Base-by-base conservation (phyloP, 108 stramenopile species). In the Hondaea fermentalgiana region DNA sequence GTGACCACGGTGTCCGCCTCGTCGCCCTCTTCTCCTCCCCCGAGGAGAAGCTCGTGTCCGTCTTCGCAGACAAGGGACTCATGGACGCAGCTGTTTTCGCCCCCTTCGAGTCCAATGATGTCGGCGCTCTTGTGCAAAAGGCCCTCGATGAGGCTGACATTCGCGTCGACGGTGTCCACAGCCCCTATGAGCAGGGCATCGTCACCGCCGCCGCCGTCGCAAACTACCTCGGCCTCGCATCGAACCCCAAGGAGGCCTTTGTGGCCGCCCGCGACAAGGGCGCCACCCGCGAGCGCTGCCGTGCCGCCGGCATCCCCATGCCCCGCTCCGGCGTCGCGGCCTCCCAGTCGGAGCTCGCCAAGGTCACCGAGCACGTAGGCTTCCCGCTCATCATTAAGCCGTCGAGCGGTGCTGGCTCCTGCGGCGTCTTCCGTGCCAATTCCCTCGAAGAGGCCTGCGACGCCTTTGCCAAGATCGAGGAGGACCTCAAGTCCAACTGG, bases 361-460 rank as follows among this genome's bases (percentile, higher is more conserved):
- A 17, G 5, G 88, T 60, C 25, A 44, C 60, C n/a, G 35, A 44
- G 14, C 28, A 69, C 43, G 88, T 88, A 23, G 60, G 60, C 59
- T 88, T 88, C 88, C 88, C 88, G 8, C 43, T 53, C 43, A 60
- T 88, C 43, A 21, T 88, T 42, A 88, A 88, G 60, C 88, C 88
- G 16, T 60, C 60, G 1, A 49, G 19, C 28, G 88, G 88, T 43
- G 88, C 88, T 5, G 88, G 60, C 12, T 64, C 60, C 3, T 21
- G 43, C 10, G 88, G 88, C 47, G 88, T 88, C 45, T 64, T 64
- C 60, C 60, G 60, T 12, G 60, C 60, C 60, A 42, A 25, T 12
- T 44, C 60, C 42, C 35, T 43, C 8, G 19, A 60, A 8, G 88
- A 88, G 60, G 60, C 60, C 19, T 5, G 28, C 19, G 5, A 42